These are phyloP conservation scores for Solanum piurae DNA, from an alignment of 257 asterid genomes.

Conservation along the genomic window DNA sequence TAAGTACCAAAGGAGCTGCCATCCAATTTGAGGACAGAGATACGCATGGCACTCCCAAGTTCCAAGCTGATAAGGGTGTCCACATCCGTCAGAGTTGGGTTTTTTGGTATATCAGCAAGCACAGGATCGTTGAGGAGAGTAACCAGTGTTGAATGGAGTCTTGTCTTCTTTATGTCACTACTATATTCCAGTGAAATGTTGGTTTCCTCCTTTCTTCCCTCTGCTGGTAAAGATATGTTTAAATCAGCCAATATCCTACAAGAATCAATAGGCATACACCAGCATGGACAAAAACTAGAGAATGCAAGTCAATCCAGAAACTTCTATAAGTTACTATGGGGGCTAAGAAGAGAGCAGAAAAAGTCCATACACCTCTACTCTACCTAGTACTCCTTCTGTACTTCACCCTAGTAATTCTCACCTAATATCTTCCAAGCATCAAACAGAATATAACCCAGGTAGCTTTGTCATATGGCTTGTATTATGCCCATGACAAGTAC, in stretches of 20 bases:
- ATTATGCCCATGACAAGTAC: background rate
- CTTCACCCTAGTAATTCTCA: background rate
- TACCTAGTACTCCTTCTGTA: background rate
- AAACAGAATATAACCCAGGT: background rate
- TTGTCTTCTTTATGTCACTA: constrained; percentile 51
- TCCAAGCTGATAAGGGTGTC: constrained; percentile 86
- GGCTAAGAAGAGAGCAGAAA: background rate
- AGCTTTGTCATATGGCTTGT: background rate
- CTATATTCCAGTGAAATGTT: constrained; percentile 39
- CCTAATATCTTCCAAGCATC: background rate
- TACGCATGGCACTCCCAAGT: constrained; percentile 96
- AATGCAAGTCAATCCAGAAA: background rate
- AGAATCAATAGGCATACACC: background rate
- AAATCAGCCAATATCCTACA: background rate
- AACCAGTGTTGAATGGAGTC: constrained; percentile 49
- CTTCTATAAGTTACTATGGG: background rate
- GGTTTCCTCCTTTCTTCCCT: constrained; percentile 17
- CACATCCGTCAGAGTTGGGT: constrained; percentile 63
- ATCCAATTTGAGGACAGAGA: constrained; percentile 62
- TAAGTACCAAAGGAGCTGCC: constrained; percentile 47
- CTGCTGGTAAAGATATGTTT: constrained; percentile 5
- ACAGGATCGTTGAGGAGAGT: constrained; percentile 80
- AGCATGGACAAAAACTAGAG: background rate
- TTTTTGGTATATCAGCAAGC: constrained; percentile 71
- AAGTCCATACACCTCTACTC: background rate